These are phyloP conservation scores for Sarcomyxa edulis DNA, from an alignment of 768 basidiomycete species.

Conservation along the genomic window DNA sequence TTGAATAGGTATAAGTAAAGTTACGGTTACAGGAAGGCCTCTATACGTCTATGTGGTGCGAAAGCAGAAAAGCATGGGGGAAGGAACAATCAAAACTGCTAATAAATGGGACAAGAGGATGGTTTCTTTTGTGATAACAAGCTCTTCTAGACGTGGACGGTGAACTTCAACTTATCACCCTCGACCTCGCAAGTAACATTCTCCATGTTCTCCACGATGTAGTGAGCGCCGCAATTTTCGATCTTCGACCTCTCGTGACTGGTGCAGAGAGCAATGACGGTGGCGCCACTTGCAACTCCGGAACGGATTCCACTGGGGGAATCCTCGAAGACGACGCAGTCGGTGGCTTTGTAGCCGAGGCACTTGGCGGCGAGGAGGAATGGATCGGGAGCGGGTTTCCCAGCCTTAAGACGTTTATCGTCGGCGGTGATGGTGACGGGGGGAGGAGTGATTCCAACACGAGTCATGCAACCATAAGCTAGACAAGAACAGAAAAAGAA, in stretches of 20 bases:
- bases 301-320: constrained; percentile 74
- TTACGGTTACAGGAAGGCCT: too few species aligned
- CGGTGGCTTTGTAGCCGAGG: constrained; percentile 48
- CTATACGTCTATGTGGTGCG: too few species aligned
- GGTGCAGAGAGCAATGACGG: constrained; percentile 73
- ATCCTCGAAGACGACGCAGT: constrained; percentile 79
- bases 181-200: constrained; percentile 35
- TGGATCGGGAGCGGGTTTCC: constrained; percentile 59
- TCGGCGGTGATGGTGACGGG: constrained; percentile 71
- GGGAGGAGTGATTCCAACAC: constrained; percentile 65
- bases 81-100: too few species aligned
- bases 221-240: constrained; percentile 52
- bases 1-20: too few species aligned
- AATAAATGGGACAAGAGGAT: too few species aligned
- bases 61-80: too few species aligned
- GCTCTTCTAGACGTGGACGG: too few species aligned
- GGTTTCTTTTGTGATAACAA: too few species aligned
- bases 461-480: constrained; percentile 66
- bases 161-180: constrained; percentile 39
- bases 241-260: constrained; percentile 56
- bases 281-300: constrained; percentile 69
- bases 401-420: constrained; percentile 65
- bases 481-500: background rate
- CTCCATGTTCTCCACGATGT: constrained; percentile 51
- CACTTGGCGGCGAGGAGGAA: constrained; percentile 59